These are phyloP conservation scores for Suhomyces maxii DNA, from an alignment of 1,139 yeast species.

Conservation along the genomic window DNA sequence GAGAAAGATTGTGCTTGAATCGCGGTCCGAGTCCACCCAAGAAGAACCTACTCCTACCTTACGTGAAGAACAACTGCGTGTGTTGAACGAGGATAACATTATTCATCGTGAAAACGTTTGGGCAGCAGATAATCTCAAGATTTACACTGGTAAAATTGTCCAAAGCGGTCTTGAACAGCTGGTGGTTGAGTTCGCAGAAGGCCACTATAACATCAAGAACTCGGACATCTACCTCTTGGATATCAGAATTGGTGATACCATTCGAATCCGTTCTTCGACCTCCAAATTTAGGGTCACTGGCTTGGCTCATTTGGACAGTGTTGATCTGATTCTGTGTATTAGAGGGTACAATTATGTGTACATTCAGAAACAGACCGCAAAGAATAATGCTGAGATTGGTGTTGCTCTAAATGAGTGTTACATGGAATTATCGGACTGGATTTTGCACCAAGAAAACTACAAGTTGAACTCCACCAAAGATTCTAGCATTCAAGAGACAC, in stretches of 20 bases:
- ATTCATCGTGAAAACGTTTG: constrained; percentile 30
- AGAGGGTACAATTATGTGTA: constrained; percentile 58
- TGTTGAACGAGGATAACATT: constrained; percentile 21
- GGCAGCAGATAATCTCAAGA: constrained; percentile 38
- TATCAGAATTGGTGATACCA: constrained; percentile 37
- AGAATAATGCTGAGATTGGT: constrained; percentile 15
- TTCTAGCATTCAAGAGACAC: not conserved
- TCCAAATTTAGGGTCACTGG: constrained; percentile 46
- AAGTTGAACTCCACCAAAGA: constrained; percentile 5
- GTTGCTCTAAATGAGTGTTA: constrained; percentile 20
- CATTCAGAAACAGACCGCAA: constrained; percentile 26
- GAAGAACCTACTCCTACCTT: constrained; percentile 10
- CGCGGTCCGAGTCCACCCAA: constrained; percentile 6
- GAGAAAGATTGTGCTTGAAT: constrained; percentile 9
- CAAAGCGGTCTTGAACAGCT: constrained; percentile 23
- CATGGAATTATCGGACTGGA: constrained; percentile 46
- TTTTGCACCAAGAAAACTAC: constrained; percentile 36
- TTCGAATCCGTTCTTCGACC: constrained; percentile 21
- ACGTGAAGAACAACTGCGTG: constrained; percentile 22
- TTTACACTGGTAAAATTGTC: constrained; percentile 33
- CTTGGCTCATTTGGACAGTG: constrained; percentile 22
- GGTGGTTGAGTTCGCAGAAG: constrained; percentile 38
- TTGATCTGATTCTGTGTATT: constrained; percentile 44
- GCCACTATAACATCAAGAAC: constrained; percentile 27
- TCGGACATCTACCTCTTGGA: constrained; percentile 34